Conservation (phyloP, 2,329 filamentous ascomycete genomes). For the Pseudocercospora fijiensis region DNA sequence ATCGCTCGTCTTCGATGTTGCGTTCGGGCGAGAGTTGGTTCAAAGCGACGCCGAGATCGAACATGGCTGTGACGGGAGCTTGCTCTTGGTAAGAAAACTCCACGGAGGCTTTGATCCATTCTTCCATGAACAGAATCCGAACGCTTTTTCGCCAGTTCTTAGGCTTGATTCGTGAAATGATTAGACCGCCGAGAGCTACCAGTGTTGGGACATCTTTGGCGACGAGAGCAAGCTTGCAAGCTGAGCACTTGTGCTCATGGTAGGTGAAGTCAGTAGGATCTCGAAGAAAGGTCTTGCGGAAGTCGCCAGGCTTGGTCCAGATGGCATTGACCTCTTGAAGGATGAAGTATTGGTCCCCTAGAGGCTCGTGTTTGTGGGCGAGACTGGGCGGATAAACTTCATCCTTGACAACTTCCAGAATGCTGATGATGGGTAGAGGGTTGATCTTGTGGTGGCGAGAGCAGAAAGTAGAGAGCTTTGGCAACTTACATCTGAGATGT, state of each 20-base stretch:
- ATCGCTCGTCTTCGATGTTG: neutral
- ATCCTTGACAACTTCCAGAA: conserved; percentile 23
- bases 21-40: neutral
- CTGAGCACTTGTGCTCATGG: conserved; percentile 25
- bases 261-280: conserved; percentile 12
- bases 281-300: conserved; percentile 10
- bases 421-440: conserved; percentile 23
- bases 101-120: conserved; percentile 19
- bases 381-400: conserved; percentile 17
- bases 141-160: conserved; percentile 31
- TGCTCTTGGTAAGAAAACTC: neutral
- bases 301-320: conserved; percentile 19
- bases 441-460: conserved; percentile 27
- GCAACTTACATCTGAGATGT: conserved; percentile 24
- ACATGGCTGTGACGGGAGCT: conserved; percentile 10
- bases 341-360: conserved; percentile 12
- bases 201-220: conserved; percentile 19
- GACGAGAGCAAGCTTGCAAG: conserved; percentile 24
- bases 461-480: conserved; percentile 25
- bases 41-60: conserved; percentile 16
- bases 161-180: conserved; percentile 27
- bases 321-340: conserved; percentile 21
- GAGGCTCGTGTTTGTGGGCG: neutral
- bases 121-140: conserved; percentile 27
- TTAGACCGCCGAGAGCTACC: conserved; percentile 26